These are phyloP conservation scores for Pseudisothecium myosuroides DNA, from an alignment of 225 moss, liverwort and hornwort species.

Conservation along the genomic window DNA sequence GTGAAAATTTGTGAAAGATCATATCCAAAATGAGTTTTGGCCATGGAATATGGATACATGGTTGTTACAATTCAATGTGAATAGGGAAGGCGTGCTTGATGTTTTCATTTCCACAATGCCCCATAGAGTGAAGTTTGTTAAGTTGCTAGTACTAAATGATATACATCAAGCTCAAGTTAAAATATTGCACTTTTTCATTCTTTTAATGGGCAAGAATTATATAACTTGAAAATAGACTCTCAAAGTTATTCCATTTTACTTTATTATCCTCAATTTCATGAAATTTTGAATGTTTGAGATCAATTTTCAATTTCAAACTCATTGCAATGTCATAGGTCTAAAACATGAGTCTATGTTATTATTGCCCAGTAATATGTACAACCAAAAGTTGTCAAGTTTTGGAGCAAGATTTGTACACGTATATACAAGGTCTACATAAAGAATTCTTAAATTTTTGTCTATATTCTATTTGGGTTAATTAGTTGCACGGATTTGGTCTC, in stretches of 20 bases:
- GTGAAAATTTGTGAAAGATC: neutral
- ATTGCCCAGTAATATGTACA: too few relatives aligned
- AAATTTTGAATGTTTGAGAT: neutral
- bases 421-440: neutral
- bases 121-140: neutral
- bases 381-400: too few relatives aligned
- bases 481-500: neutral
- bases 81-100: neutral
- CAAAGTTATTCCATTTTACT: neutral
- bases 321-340: neutral
- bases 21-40: neutral
- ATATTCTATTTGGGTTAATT: neutral
- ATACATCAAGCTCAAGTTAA: neutral
- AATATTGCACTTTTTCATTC: neutral
- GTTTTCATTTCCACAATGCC: neutral
- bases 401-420: accelerated
- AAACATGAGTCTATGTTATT: neutral
- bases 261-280: neutral
- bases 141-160: neutral
- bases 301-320: neutral
- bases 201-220: neutral
- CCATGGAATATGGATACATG: neutral
- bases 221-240: neutral
- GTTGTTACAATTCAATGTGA: neutral
- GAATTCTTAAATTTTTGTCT: neutral